Conservation (phyloP, 352 stramenopile species). For the Pythium biforme region DNA sequence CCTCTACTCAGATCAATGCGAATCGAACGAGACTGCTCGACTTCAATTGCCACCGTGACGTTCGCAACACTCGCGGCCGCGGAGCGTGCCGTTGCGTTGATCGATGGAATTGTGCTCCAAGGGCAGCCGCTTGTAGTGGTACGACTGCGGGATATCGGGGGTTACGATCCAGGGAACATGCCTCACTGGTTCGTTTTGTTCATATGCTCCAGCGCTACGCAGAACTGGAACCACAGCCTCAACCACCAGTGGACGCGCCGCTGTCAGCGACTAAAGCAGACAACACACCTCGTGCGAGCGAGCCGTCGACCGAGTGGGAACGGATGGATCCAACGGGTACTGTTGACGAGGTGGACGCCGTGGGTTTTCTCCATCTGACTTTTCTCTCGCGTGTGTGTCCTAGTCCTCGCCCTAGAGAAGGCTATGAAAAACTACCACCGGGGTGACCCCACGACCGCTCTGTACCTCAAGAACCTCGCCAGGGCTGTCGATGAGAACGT, state of each 20-base stretch:
- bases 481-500: conserved; percentile 36
- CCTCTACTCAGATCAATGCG: conserved; percentile 10
- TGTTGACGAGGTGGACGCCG: background rate
- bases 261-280: background rate
- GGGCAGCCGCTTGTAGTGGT: conserved; percentile 52
- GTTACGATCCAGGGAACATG: background rate
- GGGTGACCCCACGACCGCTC: conserved; percentile 45
- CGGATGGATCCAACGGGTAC: conserved; percentile 12
- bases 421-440: conserved; percentile 69
- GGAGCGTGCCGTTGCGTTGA: conserved; percentile 35
- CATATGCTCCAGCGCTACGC: background rate
- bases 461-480: conserved; percentile 86
- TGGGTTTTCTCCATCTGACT: background rate
- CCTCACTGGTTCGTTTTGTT: background rate
- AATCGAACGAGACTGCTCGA: conserved; percentile 9
- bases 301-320: background rate
- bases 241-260: background rate
- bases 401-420: conserved; percentile 46
- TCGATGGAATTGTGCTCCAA: conserved; percentile 57
- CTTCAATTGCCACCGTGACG: conserved; percentile 15
- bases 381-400: background rate
- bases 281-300: background rate
- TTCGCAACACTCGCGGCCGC: conserved; percentile 36
- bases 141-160: background rate
- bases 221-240: background rate